Percentiles rank a stretch among this genome's conserved stretches.
These are phyloP conservation scores for Leccinellum albellum DNA, from an alignment of 768 basidiomycete species.

Conservation along the genomic window DNA sequence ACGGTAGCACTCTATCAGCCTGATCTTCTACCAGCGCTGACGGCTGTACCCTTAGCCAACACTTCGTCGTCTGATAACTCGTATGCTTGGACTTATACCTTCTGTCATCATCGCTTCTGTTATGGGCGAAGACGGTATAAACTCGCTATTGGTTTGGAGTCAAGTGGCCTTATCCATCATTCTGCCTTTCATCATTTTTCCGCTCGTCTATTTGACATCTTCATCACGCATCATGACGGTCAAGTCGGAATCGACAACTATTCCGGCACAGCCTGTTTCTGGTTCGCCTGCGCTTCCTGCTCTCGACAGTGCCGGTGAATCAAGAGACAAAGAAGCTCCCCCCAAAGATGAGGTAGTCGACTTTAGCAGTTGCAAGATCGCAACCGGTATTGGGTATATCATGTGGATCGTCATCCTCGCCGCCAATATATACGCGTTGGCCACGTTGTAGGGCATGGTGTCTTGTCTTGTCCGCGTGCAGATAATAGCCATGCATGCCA, in stretches of 20 bases:
- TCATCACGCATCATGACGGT: constrained; percentile 68
- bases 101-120: constrained; percentile 74
- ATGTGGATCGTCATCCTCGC: constrained; percentile 65
- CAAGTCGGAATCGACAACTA: constrained; percentile 16
- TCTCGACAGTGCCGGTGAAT: background rate
- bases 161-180: constrained; percentile 84
- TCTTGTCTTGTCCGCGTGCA: too few species aligned
- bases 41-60: constrained; percentile 48
- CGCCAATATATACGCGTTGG: constrained; percentile 77
- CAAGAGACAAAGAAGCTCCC: constrained; percentile 2
- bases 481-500: too few species aligned
- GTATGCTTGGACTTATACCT: constrained; percentile 78
- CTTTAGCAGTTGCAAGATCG: constrained; percentile 57
- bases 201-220: constrained; percentile 72
- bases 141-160: constrained; percentile 73
- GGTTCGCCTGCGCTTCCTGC: background rate
- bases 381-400: constrained; percentile 46
- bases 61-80: constrained; percentile 77
- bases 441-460: constrained; percentile 39
- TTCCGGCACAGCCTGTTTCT: background rate
- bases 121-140: constrained; percentile 66
- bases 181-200: constrained; percentile 82
- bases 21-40: constrained; percentile 24
- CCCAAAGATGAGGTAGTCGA: constrained; percentile 44
- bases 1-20: constrained; percentile 43